A percentile compares a stretch with the other conserved stretches of the same genome.
phyloP scores from a whole-genome alignment of 345 rosid genomes.

The Noccaea bulbosa region DNA sequence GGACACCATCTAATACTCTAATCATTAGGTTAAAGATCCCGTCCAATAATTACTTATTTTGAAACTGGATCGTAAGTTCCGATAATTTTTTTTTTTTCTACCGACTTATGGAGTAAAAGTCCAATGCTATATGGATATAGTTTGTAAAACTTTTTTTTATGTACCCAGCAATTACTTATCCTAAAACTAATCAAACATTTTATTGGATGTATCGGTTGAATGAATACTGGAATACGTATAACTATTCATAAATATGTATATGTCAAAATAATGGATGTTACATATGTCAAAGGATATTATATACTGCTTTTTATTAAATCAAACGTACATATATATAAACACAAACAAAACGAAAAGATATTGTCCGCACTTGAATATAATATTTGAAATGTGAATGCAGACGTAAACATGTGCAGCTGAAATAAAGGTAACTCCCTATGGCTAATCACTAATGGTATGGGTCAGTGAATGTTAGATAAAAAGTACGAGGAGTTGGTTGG shows the following conservation, averaged over 20 bases:
- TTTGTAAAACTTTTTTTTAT: too few relatives aligned
- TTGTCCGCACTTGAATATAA: background rate
- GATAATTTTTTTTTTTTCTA: too few relatives aligned
- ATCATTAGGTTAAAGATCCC: background rate
- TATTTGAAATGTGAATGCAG: background rate
- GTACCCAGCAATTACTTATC: too few relatives aligned
- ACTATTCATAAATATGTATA: too few relatives aligned
- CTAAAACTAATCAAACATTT: too few relatives aligned
- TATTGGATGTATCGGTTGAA: too few relatives aligned
- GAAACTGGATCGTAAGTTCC: too few relatives aligned
- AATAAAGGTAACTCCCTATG: background rate
- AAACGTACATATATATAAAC: background rate
- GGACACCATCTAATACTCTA: slow-evolving; percentile 1
- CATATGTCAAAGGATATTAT: background rate
- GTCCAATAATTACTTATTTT: background rate
- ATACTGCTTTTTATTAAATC: background rate
- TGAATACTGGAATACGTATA: too few relatives aligned
- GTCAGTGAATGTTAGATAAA: slow-evolving; percentile 23
- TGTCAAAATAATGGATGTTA: background rate
- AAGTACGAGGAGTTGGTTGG: slow-evolving; percentile 25
- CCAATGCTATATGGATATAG: too few relatives aligned
- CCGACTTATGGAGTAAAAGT: too few relatives aligned
- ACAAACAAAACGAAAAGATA: background rate
- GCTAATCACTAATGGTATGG: slow-evolving; percentile 21
- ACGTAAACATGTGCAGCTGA: background rate